Conservation (phyloP, 2,329 filamentous ascomycete genomes). For the Elsinoe perseae region DNA sequence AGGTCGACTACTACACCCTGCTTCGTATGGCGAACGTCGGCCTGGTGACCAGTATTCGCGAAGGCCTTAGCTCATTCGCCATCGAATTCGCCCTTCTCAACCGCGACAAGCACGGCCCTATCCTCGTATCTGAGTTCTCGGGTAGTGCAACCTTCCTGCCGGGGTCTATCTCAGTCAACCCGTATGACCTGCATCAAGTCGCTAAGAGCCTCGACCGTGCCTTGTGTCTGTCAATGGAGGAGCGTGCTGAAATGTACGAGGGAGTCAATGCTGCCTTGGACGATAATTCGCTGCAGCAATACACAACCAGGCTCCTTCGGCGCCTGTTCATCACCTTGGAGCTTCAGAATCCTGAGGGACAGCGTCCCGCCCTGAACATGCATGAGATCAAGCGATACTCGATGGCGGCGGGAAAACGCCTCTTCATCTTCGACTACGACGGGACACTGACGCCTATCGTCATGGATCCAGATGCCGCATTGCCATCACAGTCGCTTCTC, state of each 20-base stretch:
- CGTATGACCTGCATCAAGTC: conserved; percentile 82
- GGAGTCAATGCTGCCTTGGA: conserved; percentile 78
- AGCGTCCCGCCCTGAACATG: conserved; percentile 74
- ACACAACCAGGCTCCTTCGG: conserved; percentile 73
- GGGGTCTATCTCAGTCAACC: conserved; percentile 91
- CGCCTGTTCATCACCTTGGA: conserved; percentile 73
- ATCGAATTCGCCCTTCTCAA: conserved; percentile 91
- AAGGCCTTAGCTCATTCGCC: conserved; percentile 97
- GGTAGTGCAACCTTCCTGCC: conserved; percentile 80
- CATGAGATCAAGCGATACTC: conserved; percentile 67
- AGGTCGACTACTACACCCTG: conserved; percentile 91
- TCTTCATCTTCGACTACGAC: conserved; percentile 99
- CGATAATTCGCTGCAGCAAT: conserved; percentile 75
- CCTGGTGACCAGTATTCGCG: conserved; percentile 87
- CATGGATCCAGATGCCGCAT: conserved; percentile 77
- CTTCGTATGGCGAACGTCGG: conserved; percentile 83
- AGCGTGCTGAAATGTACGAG: conserved; percentile 61
- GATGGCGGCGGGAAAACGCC: conserved; percentile 58
- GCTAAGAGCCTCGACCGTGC: conserved; percentile 76
- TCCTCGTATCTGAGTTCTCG: conserved; percentile 75
- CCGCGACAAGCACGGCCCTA: conserved; percentile 71
- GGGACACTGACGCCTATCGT: conserved; percentile 95
- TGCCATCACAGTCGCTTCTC: conserved; percentile 77
- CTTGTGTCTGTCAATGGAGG: conserved; percentile 62
- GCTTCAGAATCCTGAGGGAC: conserved; percentile 63